Conservation (phyloP, 495 filamentous ascomycete genomes). For the Chaetomium cochliodes region DNA sequence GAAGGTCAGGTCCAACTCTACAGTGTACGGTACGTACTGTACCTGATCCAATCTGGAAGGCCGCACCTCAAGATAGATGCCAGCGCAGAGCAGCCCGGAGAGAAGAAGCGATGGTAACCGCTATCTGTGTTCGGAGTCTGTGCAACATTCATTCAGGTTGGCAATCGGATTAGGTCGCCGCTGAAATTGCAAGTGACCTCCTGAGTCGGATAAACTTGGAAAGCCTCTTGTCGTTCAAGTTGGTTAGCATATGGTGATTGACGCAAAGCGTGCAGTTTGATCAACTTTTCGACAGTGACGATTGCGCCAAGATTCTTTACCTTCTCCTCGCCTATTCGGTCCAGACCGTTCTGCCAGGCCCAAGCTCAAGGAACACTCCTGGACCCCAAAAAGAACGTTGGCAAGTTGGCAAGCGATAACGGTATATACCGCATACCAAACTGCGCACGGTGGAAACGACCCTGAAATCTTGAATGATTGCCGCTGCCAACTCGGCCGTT, state of each 20-base stretch:
- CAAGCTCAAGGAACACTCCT: not conserved
- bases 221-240: not conserved
- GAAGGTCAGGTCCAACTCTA: not conserved
- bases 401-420: too few relatives aligned
- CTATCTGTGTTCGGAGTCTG: not conserved
- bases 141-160: too few relatives aligned
- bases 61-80: not conserved
- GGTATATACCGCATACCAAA: too few relatives aligned
- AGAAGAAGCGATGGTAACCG: not conserved
- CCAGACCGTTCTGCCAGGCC: not conserved
- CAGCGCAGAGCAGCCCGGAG: not conserved
- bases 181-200: too few relatives aligned
- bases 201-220: too few relatives aligned
- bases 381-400: too few relatives aligned
- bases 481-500: not conserved
- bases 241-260: not conserved
- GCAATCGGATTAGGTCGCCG: too few relatives aligned
- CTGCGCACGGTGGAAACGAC: not conserved
- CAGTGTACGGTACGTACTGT: too few relatives aligned
- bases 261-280: conserved; percentile 1
- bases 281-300: not conserved
- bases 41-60: too few relatives aligned
- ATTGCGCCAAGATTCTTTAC: not conserved
- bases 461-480: not conserved
- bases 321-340: not conserved